A percentile compares a stretch with the other conserved stretches of the same genome.
These are phyloP conservation scores for Leptographium radiaticola DNA, from an alignment of 2,329 filamentous ascomycete genomes.

Conservation along the genomic window DNA sequence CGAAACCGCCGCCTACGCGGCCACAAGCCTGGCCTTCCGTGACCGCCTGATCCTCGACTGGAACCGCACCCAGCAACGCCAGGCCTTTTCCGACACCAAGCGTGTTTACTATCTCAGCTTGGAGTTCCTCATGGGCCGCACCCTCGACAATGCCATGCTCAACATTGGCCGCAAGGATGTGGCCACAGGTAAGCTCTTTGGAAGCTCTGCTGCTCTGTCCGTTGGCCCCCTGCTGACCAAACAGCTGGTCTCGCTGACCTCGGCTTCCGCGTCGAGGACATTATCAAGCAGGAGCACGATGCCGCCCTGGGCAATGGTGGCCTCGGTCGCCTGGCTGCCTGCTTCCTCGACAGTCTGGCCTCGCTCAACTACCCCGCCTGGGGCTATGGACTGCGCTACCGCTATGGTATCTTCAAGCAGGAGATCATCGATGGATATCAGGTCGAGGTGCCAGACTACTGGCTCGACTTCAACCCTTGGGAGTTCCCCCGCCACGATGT, in stretches of 20 bases:
- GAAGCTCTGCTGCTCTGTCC: background rate
- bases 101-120: constrained; percentile 94
- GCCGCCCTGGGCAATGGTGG: constrained; percentile 93
- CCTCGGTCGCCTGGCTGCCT: constrained; percentile 85
- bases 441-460: constrained; percentile 96
- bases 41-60: constrained; percentile 89
- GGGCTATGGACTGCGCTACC: constrained; percentile 92
- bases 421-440: constrained; percentile 97
- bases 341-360: constrained; percentile 91
- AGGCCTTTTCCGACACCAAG: constrained; percentile 84
- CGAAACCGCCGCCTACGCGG: constrained; percentile 83
- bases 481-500: constrained; percentile 95
- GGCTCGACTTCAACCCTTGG: constrained; percentile 99
- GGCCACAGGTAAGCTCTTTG: constrained; percentile 51
- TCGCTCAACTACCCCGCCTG: constrained; percentile 92
- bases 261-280: constrained; percentile 92
- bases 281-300: constrained; percentile 90
- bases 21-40: constrained; percentile 81
- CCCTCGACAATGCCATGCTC: constrained; percentile 96
- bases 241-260: constrained; percentile 74
- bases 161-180: constrained; percentile 82
- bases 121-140: constrained; percentile 94
- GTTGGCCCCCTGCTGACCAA: background rate
- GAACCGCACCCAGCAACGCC: constrained; percentile 96
- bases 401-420: constrained; percentile 98